Conservation (phyloP, 345 rosid species). For the Iberis pinnata region DNA sequence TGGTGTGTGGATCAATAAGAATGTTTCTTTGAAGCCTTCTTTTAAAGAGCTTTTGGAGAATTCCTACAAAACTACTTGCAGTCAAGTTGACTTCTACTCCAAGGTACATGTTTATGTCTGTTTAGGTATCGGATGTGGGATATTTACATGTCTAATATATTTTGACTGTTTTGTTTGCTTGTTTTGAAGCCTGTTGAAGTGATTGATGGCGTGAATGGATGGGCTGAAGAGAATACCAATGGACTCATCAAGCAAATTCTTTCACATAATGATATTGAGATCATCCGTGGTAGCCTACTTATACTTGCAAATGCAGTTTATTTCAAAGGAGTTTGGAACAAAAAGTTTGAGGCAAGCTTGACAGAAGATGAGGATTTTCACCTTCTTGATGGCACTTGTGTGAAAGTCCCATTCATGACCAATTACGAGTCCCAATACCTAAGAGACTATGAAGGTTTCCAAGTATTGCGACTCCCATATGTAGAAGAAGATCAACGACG, state of each 20-base stretch:
- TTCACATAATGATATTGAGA: constrained; percentile 41
- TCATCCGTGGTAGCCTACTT: constrained; percentile 30
- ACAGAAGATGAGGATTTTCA: constrained; percentile 51
- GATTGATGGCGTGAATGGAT: constrained; percentile 41
- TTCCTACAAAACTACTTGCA: constrained; percentile 49
- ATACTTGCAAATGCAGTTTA: constrained; percentile 62
- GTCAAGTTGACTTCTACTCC: constrained; percentile 50
- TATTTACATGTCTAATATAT: no score
- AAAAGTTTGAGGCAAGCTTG: constrained; percentile 39
- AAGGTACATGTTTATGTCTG: constrained; percentile 41
- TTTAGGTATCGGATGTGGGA: no score
- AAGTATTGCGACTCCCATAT: constrained; percentile 62
- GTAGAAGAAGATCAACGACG: constrained; percentile 56
- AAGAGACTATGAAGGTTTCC: constrained; percentile 43
- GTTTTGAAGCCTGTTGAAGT: constrained; percentile 49
- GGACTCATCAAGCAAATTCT: constrained; percentile 64
- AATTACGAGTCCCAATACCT: constrained; percentile 42
- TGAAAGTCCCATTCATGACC: constrained; percentile 62
- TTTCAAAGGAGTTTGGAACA: constrained; percentile 64
- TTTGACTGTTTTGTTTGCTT: not conserved
- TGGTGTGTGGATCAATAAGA: constrained; percentile 53
- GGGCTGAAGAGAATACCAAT: constrained; percentile 53
- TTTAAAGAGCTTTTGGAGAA: constrained; percentile 47
- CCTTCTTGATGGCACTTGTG: constrained; percentile 40
- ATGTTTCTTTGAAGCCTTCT: constrained; percentile 43